Conservation (phyloP, 306 rosid species). For the Sindora glabra region DNA sequence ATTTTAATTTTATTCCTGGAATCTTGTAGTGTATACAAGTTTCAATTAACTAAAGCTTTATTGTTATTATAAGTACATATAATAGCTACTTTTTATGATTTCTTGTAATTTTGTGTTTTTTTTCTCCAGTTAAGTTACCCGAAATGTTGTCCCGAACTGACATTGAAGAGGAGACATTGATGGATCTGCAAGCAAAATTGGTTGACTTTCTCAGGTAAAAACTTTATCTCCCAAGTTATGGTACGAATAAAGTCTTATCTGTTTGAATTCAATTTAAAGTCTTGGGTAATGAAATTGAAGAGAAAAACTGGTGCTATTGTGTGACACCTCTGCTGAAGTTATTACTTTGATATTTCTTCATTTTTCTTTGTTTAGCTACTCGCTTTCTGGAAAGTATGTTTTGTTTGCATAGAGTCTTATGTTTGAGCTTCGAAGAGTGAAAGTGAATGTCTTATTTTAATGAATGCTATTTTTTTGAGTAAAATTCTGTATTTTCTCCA, state of each 20-base stretch:
- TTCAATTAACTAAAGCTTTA: background rate
- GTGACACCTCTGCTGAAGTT: no score
- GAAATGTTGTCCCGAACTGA: slow-evolving; percentile 56
- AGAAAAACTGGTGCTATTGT: no score
- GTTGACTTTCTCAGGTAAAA: slow-evolving; percentile 72
- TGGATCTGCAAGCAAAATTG: slow-evolving; percentile 46
- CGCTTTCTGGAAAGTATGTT: no score
- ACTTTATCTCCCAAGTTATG: background rate
- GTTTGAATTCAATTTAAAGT: background rate
- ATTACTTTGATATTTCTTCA: no score
- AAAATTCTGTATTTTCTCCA: no score
- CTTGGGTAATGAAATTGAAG: background rate
- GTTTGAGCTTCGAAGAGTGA: no score
- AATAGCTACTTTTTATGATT: background rate
- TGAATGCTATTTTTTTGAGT: no score
- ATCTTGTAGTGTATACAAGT: background rate
- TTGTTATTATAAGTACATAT: background rate
- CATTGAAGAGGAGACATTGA: slow-evolving; percentile 59
- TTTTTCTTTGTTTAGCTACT: no score
- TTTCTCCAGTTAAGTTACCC: slow-evolving; percentile 76
- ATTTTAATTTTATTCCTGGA: background rate
- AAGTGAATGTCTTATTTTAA: no score
- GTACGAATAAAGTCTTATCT: background rate
- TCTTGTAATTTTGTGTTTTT: no score
- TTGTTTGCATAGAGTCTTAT: no score